Conservation (phyloP, 2,329 filamentous ascomycete genomes). For the Alternaria atra region DNA sequence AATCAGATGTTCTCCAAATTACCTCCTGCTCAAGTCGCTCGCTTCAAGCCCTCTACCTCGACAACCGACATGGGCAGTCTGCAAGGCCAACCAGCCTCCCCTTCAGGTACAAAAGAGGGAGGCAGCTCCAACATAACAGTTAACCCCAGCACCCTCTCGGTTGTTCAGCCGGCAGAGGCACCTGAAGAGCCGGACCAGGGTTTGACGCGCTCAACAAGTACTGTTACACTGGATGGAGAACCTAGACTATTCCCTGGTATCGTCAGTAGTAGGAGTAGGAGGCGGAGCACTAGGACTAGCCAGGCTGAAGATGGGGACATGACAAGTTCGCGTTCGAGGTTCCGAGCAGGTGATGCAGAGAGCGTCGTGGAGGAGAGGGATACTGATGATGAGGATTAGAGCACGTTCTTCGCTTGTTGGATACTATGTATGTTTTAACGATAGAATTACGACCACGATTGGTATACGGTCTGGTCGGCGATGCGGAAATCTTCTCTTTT, state of each 20-base stretch:
- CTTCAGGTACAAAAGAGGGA: slow-evolving; percentile 29
- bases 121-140: slow-evolving; percentile 41
- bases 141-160: slow-evolving; percentile 31
- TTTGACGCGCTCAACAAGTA: slow-evolving; percentile 36
- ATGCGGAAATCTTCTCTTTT: neutral
- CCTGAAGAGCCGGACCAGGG: slow-evolving; percentile 27
- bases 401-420: neutral
- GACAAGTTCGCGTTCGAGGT: slow-evolving; percentile 17
- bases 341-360: slow-evolving; percentile 9
- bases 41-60: slow-evolving; percentile 39
- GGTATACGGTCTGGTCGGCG: neutral
- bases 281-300: slow-evolving; percentile 42
- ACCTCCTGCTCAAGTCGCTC: slow-evolving; percentile 50
- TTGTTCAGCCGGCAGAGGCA: slow-evolving; percentile 34
- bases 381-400: slow-evolving; percentile 21
- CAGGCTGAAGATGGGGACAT: slow-evolving; percentile 30
- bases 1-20: slow-evolving; percentile 38
- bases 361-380: slow-evolving; percentile 20
- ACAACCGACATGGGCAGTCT: slow-evolving; percentile 25
- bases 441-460: neutral
- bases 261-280: slow-evolving; percentile 59
- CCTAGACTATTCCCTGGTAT: slow-evolving; percentile 78
- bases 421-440: neutral
- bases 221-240: slow-evolving; percentile 60
- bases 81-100: slow-evolving; percentile 37